Evolutionary conservation across 306 rosid species (phyloP).

Genomic region (Begonia masoniana): DNA sequence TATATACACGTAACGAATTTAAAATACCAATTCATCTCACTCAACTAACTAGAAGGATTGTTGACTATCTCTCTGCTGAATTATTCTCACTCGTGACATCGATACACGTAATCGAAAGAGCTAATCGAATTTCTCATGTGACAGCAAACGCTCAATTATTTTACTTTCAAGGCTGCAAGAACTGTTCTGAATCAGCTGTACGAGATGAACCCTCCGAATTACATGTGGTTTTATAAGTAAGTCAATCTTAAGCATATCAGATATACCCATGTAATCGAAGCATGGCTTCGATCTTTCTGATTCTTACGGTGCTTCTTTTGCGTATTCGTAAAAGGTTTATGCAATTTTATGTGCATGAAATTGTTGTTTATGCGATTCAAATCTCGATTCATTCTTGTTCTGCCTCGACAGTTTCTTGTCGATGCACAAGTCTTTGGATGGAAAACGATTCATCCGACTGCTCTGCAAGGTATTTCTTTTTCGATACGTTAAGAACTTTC

Average conservation of each 20-base stretch:
- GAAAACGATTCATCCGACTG: slow-evolving; percentile 61
- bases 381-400: neutral
- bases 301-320: too few relatives aligned
- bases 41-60: too few relatives aligned
- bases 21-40: too few relatives aligned
- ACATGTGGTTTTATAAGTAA: slow-evolving; percentile 87
- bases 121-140: slow-evolving; percentile 6
- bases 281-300: too few relatives aligned
- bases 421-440: slow-evolving; percentile 65
- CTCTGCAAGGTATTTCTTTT: slow-evolving; percentile 65
- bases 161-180: slow-evolving; percentile 90
- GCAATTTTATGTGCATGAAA: too few relatives aligned
- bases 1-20: too few relatives aligned
- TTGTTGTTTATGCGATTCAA: neutral
- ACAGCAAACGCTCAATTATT: slow-evolving; percentile 90
- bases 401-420: slow-evolving; percentile 48
- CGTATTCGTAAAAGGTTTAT: too few relatives aligned
- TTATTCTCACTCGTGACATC: too few relatives aligned
- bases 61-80: too few relatives aligned
- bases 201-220: slow-evolving; percentile 93
- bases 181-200: slow-evolving; percentile 83
- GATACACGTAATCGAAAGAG: too few relatives aligned
- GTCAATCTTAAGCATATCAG: slow-evolving; percentile 11
- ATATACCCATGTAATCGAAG: too few relatives aligned
- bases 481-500: neutral